Evolutionary conservation across 768 basidiomycete species (phyloP).

Genomic region (Piloderma croceum): DNA sequence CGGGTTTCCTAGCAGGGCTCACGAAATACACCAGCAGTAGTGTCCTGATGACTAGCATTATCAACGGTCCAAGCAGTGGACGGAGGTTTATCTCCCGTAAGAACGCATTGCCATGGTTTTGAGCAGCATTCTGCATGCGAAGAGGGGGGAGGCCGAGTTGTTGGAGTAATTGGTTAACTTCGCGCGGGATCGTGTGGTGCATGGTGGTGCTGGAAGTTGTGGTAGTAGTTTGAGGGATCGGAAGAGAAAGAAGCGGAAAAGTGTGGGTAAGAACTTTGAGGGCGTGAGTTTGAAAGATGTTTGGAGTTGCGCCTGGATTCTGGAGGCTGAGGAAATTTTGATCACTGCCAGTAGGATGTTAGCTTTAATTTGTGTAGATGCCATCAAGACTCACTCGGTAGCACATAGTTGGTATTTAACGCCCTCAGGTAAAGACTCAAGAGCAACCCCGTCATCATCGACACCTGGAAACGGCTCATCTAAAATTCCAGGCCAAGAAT

Average conservation of each 20-base stretch:
- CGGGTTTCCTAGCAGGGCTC: constrained; percentile 65
- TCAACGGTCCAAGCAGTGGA: constrained; percentile 58
- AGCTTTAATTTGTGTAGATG: constrained; percentile 4
- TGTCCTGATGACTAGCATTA: constrained; percentile 66
- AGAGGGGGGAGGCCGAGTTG: constrained; percentile 11
- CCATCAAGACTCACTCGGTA: constrained; percentile 22
- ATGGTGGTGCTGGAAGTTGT: constrained; percentile 24
- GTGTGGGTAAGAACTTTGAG: constrained; percentile 28
- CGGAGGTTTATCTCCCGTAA: constrained; percentile 59
- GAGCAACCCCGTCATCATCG: constrained; percentile 11
- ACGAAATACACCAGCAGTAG: constrained; percentile 70
- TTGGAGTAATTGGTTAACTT: constrained; percentile 5
- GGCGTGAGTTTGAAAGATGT: constrained; percentile 34
- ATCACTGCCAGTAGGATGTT: constrained; percentile 12
- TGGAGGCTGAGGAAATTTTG: constrained; percentile 32
- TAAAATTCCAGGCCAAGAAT: constrained; percentile 38
- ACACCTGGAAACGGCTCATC: constrained; percentile 30
- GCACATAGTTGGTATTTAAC: constrained; percentile 29
- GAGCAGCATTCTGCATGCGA: constrained; percentile 4
- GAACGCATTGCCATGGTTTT: constrained; percentile 25
- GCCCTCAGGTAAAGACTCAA: constrained; percentile 10
- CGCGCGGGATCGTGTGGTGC: constrained; percentile 16
- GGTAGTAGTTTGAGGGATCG: constrained; percentile 24
- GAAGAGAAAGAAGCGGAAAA: constrained; percentile 33
- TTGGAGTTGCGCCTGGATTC: constrained; percentile 31